Conservation (phyloP, 2,329 filamentous ascomycete genomes). For the Paramyrothecium roridum region DNA sequence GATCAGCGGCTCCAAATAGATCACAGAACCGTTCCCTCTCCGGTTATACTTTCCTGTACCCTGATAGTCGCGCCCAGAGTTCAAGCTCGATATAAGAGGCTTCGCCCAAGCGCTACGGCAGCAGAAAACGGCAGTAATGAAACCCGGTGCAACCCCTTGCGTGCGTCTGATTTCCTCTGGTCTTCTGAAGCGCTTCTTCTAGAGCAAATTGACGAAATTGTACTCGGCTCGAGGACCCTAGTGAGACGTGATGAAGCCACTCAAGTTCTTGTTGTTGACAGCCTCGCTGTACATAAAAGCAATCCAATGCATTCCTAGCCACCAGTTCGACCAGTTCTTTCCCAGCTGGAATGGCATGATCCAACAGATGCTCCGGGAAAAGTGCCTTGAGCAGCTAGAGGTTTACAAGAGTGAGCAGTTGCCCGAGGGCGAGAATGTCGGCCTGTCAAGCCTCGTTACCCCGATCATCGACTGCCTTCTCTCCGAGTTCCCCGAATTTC, state of each 20-base stretch:
- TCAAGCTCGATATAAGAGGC: too few relatives aligned
- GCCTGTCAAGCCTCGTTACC: background rate
- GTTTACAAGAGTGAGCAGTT: background rate
- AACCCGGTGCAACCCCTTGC: too few relatives aligned
- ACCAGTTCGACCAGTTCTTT: background rate
- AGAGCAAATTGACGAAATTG: too few relatives aligned
- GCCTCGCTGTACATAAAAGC: background rate
- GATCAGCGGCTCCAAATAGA: too few relatives aligned
- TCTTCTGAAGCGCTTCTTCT: too few relatives aligned
- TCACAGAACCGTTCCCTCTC: too few relatives aligned
- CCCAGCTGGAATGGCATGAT: background rate
- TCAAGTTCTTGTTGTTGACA: background rate
- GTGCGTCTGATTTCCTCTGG: too few relatives aligned
- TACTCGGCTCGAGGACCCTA: too few relatives aligned
- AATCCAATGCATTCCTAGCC: background rate
- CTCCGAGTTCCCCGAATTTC: background rate
- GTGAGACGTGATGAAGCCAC: conserved; percentile 15
- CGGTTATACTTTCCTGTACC: too few relatives aligned
- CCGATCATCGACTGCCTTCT: background rate
- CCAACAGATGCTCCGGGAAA: background rate
- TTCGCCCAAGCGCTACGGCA: too few relatives aligned
- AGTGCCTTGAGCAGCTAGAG: background rate
- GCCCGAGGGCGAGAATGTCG: background rate
- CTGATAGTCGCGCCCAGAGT: too few relatives aligned
- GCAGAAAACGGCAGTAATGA: too few relatives aligned